Evolutionary conservation across 164 flowering plant species (phyloP).

Genomic region (Taxillus chinensis): DNA sequence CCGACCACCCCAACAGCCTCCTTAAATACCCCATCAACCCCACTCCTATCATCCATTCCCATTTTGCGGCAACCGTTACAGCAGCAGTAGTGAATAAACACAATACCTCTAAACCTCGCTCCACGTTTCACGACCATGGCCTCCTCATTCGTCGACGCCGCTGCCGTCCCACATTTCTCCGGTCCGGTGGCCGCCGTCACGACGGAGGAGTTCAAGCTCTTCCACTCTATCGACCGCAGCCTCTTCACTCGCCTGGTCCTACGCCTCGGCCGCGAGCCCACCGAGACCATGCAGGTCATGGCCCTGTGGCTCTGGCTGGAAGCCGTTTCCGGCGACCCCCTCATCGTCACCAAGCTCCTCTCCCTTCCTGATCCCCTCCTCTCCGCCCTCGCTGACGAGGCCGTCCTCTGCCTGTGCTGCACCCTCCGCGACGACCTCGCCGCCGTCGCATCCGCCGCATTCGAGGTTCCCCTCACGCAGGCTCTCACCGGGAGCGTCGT

Average conservation of each 20-base stretch:
- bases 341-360: conserved; percentile 14
- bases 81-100: too few relatives aligned
- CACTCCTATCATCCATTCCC: too few relatives aligned
- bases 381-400: conserved; percentile 25
- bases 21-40: too few relatives aligned
- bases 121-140: neutral
- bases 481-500: neutral
- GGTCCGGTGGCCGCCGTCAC: neutral
- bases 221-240: conserved; percentile 39
- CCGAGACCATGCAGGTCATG: conserved; percentile 32
- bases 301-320: conserved; percentile 53
- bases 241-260: conserved; percentile 26
- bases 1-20: too few relatives aligned
- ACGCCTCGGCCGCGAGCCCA: conserved; percentile 25
- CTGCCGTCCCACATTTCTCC: neutral
- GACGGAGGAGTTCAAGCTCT: conserved; percentile 28
- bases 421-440: conserved; percentile 8
- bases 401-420: conserved; percentile 16
- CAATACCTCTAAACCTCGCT: too few relatives aligned
- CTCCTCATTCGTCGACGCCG: too few relatives aligned
- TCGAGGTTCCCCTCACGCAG: neutral
- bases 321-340: neutral
- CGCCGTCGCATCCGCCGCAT: neutral
- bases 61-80: too few relatives aligned
- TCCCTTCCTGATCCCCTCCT: conserved; percentile 13